A percentile compares a stretch with the other conserved stretches of the same genome.
Conservation (phyloP, 148 eudicot species). For the Drosera capensis region DNA sequence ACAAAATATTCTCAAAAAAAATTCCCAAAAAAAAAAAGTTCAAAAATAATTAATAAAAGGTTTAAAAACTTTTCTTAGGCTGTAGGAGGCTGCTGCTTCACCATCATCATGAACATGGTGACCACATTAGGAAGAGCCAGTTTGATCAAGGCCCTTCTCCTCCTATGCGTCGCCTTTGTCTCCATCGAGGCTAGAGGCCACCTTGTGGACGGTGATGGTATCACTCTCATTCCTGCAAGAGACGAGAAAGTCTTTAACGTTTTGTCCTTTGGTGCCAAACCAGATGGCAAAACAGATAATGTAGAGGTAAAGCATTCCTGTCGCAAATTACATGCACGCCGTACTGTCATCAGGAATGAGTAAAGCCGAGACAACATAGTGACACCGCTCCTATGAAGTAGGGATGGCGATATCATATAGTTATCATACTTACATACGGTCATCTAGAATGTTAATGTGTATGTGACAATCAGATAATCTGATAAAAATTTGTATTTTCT, state of each 20-base stretch:
- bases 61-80: no score
- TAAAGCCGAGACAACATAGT: no score
- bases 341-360: no score
- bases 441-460: no score
- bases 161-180: slow-evolving; percentile 2
- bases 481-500: background rate
- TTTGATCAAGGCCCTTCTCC: slow-evolving; percentile 1
- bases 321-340: background rate
- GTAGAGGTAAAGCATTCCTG: slow-evolving; percentile 19
- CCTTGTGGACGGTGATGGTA: slow-evolving; percentile 18
- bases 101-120: slow-evolving; percentile 3
- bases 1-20: background rate
- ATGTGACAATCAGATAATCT: no score
- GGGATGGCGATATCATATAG: no score
- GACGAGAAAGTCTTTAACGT: slow-evolving; percentile 31
- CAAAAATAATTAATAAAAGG: no score
- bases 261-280: slow-evolving; percentile 24
- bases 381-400: no score
- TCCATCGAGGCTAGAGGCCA: slow-evolving; percentile 7
- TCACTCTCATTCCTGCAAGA: slow-evolving; percentile 8
- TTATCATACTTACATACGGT: no score
- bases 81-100: background rate
- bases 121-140: slow-evolving; percentile 8
- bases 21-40: background rate
- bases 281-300: slow-evolving; percentile 21